Evolutionary conservation across 768 basidiomycete genomes (phyloP).

Genomic region (Trametes gibbosa): DNA sequence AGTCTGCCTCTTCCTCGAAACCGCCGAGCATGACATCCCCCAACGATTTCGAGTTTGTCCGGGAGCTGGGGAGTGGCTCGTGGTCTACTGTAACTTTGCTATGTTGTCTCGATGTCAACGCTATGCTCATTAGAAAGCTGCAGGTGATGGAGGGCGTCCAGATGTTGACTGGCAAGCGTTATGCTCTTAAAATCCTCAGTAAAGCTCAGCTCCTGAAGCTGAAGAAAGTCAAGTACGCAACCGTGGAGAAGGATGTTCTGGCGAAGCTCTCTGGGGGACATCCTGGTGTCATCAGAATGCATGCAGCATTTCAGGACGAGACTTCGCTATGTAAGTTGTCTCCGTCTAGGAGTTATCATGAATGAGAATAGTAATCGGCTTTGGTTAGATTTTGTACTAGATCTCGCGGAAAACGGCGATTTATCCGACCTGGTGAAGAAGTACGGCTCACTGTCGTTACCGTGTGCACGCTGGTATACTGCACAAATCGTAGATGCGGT

Average conservation of each 20-base stretch:
- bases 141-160: constrained; percentile 18
- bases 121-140: too few species aligned
- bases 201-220: constrained; percentile 17
- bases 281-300: constrained; percentile 14
- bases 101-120: background rate
- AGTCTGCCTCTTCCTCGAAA: background rate
- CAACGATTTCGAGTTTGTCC: constrained; percentile 8
- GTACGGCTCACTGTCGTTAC: constrained; percentile 9
- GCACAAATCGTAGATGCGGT: constrained; percentile 16
- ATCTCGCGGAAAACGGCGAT: constrained; percentile 16
- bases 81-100: constrained; percentile 11
- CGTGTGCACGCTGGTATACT: constrained; percentile 13
- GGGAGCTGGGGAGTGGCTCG: constrained; percentile 14
- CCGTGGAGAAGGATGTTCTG: constrained; percentile 15
- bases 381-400: constrained; percentile 12
- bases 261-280: constrained; percentile 15
- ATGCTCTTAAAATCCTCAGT: constrained; percentile 16
- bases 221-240: constrained; percentile 20
- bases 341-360: too few species aligned
- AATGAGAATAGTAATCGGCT: background rate
- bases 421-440: constrained; percentile 19
- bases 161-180: constrained; percentile 1
- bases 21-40: constrained; percentile 5
- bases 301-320: constrained; percentile 18
- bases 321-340: constrained; percentile 11